Evolutionary conservation across 1,139 yeast genomes (phyloP).

Genomic region (Schizosaccharomyces versatilis): DNA sequence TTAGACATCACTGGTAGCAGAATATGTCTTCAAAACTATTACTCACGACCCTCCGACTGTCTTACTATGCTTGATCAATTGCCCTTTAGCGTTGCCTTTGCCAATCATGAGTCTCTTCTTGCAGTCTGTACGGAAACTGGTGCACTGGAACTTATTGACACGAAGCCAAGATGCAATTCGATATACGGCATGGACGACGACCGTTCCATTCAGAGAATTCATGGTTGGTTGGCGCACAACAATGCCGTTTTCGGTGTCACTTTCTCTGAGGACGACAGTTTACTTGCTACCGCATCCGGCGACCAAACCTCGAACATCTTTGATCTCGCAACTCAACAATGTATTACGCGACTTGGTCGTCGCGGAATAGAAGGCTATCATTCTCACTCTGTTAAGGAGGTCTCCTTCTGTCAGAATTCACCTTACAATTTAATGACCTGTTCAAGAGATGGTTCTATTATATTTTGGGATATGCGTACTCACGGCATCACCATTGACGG

Average conservation of each 20-base stretch:
- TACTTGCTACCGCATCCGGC: conserved; percentile 8
- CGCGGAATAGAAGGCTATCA: conserved; percentile 3
- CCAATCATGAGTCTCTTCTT: conserved; percentile 6
- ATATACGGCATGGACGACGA: background rate
- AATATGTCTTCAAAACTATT: background rate
- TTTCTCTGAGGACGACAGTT: conserved; percentile 7
- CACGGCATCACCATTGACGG: background rate
- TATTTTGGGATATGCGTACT: conserved; percentile 8
- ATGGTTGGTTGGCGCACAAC: conserved; percentile 4
- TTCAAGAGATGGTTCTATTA: conserved; percentile 7
- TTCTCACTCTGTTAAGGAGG: conserved; percentile 5
- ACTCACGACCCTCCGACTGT: conserved; percentile 1
- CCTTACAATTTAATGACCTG: conserved; percentile 4
- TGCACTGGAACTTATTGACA: conserved; percentile 5
- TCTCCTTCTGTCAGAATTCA: conserved; percentile 5
- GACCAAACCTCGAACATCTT: conserved; percentile 4
- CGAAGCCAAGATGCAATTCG: background rate
- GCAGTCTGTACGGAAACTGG: conserved; percentile 8
- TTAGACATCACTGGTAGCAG: background rate
- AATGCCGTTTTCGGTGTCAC: conserved; percentile 8
- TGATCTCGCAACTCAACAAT: conserved; percentile 6
- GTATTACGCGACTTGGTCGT: background rate
- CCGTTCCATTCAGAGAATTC: background rate
- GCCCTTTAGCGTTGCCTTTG: conserved; percentile 7
- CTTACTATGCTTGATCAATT: background rate